Percentiles rank a stretch among this genome's conserved stretches.
Evolutionary conservation across 805 yeast genomes (phyloP).

Genomic region (Sugiyamaella chiloensis): DNA sequence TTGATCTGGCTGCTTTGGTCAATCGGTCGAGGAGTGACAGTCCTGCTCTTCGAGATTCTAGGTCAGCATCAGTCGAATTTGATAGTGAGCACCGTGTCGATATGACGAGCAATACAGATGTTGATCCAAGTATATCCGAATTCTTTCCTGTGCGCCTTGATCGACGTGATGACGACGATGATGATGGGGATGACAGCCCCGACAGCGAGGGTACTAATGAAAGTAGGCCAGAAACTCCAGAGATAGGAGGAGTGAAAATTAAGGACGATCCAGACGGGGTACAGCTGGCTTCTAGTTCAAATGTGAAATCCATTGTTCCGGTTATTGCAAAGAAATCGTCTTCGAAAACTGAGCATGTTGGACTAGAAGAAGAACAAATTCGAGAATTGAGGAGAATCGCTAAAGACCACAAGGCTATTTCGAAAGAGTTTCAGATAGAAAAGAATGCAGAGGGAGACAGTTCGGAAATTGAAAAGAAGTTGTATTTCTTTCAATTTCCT

Average conservation of each 20-base stretch:
- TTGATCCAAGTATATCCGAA: constrained; percentile 20
- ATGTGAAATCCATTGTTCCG: too few species aligned
- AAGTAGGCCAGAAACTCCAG: constrained; percentile 13
- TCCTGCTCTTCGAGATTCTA: constrained; percentile 16
- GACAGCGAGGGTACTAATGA: constrained; percentile 3
- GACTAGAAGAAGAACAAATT: constrained; percentile 19
- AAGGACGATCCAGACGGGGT: constrained; percentile 9
- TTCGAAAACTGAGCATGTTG: constrained; percentile 1
- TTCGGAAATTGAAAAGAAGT: constrained; percentile 26
- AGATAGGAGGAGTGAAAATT: constrained; percentile 6
- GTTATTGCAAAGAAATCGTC: neutral
- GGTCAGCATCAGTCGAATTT: constrained; percentile 16
- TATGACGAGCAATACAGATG: constrained; percentile 16
- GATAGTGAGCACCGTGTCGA: constrained; percentile 21
- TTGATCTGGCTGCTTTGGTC: constrained; percentile 9
- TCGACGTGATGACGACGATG: constrained; percentile 15
- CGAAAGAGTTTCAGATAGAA: constrained; percentile 19
- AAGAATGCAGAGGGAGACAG: constrained; percentile 10
- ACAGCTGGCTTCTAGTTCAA: too few species aligned
- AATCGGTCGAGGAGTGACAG: constrained; percentile 23
- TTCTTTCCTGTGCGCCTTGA: constrained; percentile 28
- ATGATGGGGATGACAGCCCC: constrained; percentile 9
- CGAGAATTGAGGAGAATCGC: constrained; percentile 16
- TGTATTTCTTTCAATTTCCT: constrained; percentile 49
- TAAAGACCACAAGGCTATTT: constrained; percentile 19